Evolutionary conservation across 176 grass and related monocot species (phyloP).

Genomic region (Oryza brachyantha): DNA sequence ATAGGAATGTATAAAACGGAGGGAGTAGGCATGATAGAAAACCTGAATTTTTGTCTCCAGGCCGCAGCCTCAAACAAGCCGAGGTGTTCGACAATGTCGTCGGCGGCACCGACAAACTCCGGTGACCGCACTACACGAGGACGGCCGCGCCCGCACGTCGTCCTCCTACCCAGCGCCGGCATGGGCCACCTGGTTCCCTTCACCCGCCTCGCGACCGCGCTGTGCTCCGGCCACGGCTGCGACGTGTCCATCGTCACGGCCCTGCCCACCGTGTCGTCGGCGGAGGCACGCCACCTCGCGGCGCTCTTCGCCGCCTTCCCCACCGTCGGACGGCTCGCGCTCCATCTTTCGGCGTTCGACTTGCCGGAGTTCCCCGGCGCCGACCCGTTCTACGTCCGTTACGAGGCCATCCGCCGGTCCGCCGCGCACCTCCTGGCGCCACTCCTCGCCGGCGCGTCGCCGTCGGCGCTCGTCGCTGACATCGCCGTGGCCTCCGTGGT

Average conservation of each 20-base stretch:
- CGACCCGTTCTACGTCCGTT: constrained; percentile 74
- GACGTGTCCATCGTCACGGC: constrained; percentile 48
- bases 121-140: background rate
- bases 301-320: constrained; percentile 41
- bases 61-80: background rate
- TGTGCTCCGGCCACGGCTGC: constrained; percentile 37
- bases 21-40: background rate
- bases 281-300: constrained; percentile 42
- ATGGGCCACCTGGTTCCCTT: constrained; percentile 82
- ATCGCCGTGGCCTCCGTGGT: constrained; percentile 33
- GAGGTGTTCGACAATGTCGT: background rate
- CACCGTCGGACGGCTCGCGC: constrained; percentile 32
- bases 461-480: constrained; percentile 57
- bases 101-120: background rate
- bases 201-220: constrained; percentile 44
- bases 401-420: constrained; percentile 55
- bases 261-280: constrained; percentile 58
- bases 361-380: constrained; percentile 30
- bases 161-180: constrained; percentile 66
- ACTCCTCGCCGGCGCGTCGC: constrained; percentile 32
- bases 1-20: too few relatives aligned
- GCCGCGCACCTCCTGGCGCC: constrained; percentile 35
- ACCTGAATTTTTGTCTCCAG: background rate
- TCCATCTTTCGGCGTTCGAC: constrained; percentile 48
- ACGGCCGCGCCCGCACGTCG: constrained; percentile 27